Percentiles rank a stretch among this genome's conserved stretches.
Conservation (phyloP, 352 stramenopile species). For the Phytophthora sansomeana region DNA sequence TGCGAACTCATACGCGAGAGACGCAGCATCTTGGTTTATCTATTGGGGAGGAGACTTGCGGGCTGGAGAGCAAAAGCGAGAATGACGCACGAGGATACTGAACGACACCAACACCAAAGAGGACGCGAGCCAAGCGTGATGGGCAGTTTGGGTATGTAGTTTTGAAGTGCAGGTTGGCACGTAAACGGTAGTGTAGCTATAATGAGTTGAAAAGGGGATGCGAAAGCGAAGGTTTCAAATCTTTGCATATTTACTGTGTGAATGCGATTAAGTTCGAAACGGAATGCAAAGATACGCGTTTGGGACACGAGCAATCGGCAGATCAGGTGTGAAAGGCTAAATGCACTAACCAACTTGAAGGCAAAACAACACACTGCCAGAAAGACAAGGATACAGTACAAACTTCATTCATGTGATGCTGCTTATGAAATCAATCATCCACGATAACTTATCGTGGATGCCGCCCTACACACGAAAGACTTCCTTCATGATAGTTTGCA, state of each 20-base stretch:
- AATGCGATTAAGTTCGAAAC: constrained; percentile 4
- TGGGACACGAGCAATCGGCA: not conserved
- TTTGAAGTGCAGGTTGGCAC: not conserved
- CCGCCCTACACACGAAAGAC: too few relatives aligned
- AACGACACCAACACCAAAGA: constrained; percentile 24
- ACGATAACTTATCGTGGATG: too few relatives aligned
- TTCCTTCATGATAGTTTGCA: constrained; percentile 25
- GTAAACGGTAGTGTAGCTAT: not conserved
- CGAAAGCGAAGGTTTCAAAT: constrained; percentile 7
- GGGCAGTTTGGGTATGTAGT: not conserved
- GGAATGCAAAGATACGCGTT: constrained; percentile 18
- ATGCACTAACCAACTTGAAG: too few relatives aligned
- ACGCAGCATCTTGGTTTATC: constrained; percentile 27
- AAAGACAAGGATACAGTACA: too few relatives aligned
- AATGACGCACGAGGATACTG: constrained; percentile 13
- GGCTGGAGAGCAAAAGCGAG: constrained; percentile 9
- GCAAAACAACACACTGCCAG: too few relatives aligned
- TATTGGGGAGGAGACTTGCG: constrained; percentile 8
- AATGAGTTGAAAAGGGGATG: not conserved
- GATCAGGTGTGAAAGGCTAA: too few relatives aligned
- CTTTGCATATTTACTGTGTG: not conserved
- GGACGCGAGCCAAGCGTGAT: constrained; percentile 23
- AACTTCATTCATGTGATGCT: too few relatives aligned
- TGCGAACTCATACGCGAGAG: constrained; percentile 30
- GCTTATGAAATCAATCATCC: too few relatives aligned